These are phyloP conservation scores for Moringa oleifera DNA, from an alignment of 345 rosid genomes.

Conservation along the genomic window DNA sequence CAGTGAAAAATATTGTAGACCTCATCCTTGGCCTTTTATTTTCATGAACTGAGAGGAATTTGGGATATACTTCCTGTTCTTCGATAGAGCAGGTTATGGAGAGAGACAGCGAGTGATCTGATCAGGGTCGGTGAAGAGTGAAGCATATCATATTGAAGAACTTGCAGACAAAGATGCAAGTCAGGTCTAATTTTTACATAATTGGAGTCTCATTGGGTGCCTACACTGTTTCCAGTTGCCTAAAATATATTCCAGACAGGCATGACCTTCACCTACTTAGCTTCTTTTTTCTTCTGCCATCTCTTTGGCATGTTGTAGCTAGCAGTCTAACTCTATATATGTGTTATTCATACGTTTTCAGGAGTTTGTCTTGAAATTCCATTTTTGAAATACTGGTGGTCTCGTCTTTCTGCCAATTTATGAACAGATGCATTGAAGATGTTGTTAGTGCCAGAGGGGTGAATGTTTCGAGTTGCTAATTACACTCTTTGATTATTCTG, in stretches of 20 bases:
- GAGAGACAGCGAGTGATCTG: slow-evolving; percentile 90
- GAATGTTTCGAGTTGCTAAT: slow-evolving; percentile 64
- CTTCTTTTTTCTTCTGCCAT: slow-evolving; percentile 1
- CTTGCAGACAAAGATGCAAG: slow-evolving; percentile 69
- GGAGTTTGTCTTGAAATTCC: slow-evolving; percentile 75
- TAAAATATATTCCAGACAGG: slow-evolving; percentile 79
- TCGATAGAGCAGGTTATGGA: slow-evolving; percentile 91
- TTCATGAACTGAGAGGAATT: slow-evolving; percentile 65
- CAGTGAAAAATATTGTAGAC: not conserved
- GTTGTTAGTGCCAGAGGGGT: slow-evolving; percentile 37
- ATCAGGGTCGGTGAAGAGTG: slow-evolving; percentile 66
- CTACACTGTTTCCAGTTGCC: slow-evolving; percentile 65
- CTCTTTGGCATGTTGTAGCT: not conserved
- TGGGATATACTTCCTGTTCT: slow-evolving; percentile 52
- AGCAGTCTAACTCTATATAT: not conserved
- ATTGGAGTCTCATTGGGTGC: slow-evolving; percentile 82
- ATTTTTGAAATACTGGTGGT: slow-evolving; percentile 88
- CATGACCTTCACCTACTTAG: slow-evolving; percentile 16
- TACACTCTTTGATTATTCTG: slow-evolving; percentile 66
- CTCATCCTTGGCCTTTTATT: slow-evolving; percentile 8
- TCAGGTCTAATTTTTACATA: slow-evolving; percentile 68
- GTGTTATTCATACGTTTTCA: slow-evolving; percentile 36
- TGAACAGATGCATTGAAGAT: slow-evolving; percentile 27
- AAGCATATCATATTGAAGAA: slow-evolving; percentile 79
- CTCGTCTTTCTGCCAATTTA: slow-evolving; percentile 47